Conservation (phyloP, 805 yeast species). For the Metschnikowia colocasiae region DNA sequence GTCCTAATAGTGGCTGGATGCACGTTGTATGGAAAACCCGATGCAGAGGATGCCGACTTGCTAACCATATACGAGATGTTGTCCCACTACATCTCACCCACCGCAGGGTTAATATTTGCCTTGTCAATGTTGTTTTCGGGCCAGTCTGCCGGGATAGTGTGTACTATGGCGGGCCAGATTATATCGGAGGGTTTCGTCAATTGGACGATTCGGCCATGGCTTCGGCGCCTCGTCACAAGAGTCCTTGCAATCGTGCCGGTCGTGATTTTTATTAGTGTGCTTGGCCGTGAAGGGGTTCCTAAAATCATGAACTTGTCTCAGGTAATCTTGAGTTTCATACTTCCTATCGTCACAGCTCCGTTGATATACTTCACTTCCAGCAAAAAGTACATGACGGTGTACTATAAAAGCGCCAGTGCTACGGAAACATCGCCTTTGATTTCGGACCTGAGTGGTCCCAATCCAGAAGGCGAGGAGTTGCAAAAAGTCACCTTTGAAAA, state of each 20-base stretch:
- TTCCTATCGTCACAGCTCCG: constrained; percentile 44
- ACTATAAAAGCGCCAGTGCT: constrained; percentile 5
- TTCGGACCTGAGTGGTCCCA: constrained; percentile 7
- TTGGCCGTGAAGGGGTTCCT: constrained; percentile 44
- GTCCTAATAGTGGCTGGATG: constrained; percentile 45
- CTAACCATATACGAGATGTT: constrained; percentile 44
- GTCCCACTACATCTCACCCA: constrained; percentile 41
- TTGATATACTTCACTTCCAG: constrained; percentile 42
- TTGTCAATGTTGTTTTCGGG: constrained; percentile 45
- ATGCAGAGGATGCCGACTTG: constrained; percentile 45
- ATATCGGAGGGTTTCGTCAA: constrained; percentile 44
- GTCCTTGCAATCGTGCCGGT: constrained; percentile 42
- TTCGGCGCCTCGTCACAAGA: constrained; percentile 40
- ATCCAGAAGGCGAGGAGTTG: constrained; percentile 6
- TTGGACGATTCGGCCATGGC: constrained; percentile 44
- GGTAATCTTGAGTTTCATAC: constrained; percentile 41
- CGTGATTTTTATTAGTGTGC: constrained; percentile 30
- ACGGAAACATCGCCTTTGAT: constrained; percentile 10
- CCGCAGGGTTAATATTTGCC: constrained; percentile 44
- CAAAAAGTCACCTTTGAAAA: constrained; percentile 37
- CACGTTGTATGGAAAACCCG: constrained; percentile 40
- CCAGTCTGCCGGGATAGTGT: constrained; percentile 46
- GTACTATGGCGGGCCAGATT: constrained; percentile 49
- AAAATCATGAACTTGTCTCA: constrained; percentile 44
- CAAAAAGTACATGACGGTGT: constrained; percentile 39